Base-by-base conservation (phyloP, 2,329 filamentous ascomycete genomes). In the Chaetomiaceae sp. region DNA sequence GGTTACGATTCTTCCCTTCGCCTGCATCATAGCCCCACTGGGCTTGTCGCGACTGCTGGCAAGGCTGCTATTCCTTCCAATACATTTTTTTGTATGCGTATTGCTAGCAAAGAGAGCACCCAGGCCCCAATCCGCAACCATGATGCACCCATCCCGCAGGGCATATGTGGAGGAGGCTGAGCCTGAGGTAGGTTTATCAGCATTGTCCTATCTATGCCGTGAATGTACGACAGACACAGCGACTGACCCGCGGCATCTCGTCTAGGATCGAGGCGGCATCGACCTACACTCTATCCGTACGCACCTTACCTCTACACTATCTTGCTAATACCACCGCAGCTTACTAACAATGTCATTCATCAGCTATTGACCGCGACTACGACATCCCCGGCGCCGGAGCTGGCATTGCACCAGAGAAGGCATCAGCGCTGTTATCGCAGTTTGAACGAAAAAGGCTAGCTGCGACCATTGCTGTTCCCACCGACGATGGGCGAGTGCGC, bases 381-480 rank as follows among this genome's bases (percentile, higher is more conserved):
- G 83, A 88, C 38, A 80, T 96, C 48, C 86, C 86, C 21, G 75
- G 82, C 29, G 75, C 75, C 3, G 72, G 76, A 3, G 78, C 81
- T 18, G 88, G 87, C 42, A 84, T 86, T 41, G 81, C 86, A 7
- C 81, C 88, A 4, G 88, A 94, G 67, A 90, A 89, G 68, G 90
- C 90, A 3, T 91, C 89, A 2, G 89, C 89, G 13, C 85, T 96
- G 50, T 75, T 95, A 18, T 86, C 82, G 30, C 91, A 97, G 67
- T 94, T 99, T 70, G 87, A 90, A 64, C 88, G 92, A 57, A 96
- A 96, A 71, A 84, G 90, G 65, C 82, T 90, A 65, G 91, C 90
- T 10, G 90, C 90, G 16, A 87, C 87, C 10, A 89, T 97, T 62
- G 86, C 88, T 11, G 94, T 99, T 3, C 94, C 92, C 0, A 99